Conservation (phyloP, 2,329 filamentous ascomycete genomes). For the Sarocladium oryzae region DNA sequence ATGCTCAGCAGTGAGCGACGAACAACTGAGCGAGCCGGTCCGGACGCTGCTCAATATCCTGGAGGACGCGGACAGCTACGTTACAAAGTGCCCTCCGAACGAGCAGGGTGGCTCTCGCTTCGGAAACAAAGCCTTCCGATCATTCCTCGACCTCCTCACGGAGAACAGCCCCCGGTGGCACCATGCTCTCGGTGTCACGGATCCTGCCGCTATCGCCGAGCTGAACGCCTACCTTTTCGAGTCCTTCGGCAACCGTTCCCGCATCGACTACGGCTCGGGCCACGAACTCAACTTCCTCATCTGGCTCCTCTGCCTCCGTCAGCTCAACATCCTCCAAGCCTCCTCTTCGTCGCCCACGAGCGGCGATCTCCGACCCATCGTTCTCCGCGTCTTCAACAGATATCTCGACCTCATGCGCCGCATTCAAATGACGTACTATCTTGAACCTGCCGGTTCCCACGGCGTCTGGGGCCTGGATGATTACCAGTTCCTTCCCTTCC, state of each 20-base stretch:
- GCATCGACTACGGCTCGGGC: constrained; percentile 95
- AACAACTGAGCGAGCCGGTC: constrained; percentile 55
- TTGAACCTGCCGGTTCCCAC: constrained; percentile 93
- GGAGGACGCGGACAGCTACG: constrained; percentile 58
- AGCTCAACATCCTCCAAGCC: constrained; percentile 54
- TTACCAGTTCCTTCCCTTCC: constrained; percentile 93
- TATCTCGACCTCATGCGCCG: constrained; percentile 84
- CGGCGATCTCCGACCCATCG: constrained; percentile 46
- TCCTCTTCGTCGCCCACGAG: constrained; percentile 18
- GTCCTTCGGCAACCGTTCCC: constrained; percentile 75
- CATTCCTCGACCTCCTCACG: constrained; percentile 66
- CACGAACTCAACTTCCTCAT: constrained; percentile 97
- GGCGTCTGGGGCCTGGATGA: constrained; percentile 98
- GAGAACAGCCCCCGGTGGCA: constrained; percentile 58
- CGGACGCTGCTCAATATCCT: constrained; percentile 63
- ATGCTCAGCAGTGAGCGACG: constrained; percentile 51
- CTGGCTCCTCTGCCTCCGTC: constrained; percentile 92
- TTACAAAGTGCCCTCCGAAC: constrained; percentile 67
- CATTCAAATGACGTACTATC: constrained; percentile 87
- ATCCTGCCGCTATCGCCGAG: constrained; percentile 56
- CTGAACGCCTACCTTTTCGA: constrained; percentile 73
- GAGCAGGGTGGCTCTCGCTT: constrained; percentile 87
- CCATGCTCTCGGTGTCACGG: constrained; percentile 45
- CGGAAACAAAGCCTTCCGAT: constrained; percentile 86
- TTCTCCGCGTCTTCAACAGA: constrained; percentile 70